Base-by-base conservation (phyloP, 1,139 yeast genomes). In the Geotrichum europaeum region DNA sequence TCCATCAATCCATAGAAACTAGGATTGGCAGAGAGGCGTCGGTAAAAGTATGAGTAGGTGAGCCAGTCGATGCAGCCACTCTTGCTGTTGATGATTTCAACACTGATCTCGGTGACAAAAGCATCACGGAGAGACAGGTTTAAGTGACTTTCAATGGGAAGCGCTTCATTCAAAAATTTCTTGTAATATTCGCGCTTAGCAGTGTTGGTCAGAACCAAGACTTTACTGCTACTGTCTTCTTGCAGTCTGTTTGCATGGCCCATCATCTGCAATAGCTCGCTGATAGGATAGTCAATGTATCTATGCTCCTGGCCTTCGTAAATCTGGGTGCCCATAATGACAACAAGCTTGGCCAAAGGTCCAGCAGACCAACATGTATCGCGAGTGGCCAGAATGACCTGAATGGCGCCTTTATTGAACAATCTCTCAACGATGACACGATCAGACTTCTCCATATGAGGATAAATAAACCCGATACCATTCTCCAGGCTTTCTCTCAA, bases 21-120 rank as follows among this genome's bases (percentile, higher is more conserved):
- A 1, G 99, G 98, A 70, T 95, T 95, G 53, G 83, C 79, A 61
- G 84, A 86, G 28, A 94, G 72, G 58, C 98, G 77, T 64, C 96
- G 79, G 74, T 89, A 95, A 69, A 91, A 89, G 67, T 85, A 88
- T 0, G 96, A 82, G 72, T 83, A 89, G 0, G 97, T 88, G 51
- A 95, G 70, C 95, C 96, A 89, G 68, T 92, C 97, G 63, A 95
- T 82, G 65, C 96, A 89, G 65, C 89, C 96, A 68, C 92, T 97
- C 68, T 89, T 84, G 5, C 83, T 78, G 57, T 78, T 81, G 62
- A 94, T 80, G n/a, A 85, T 78, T 1, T 83, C 79, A 15, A 84
- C 82, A 57, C 87, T 82, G 18, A 91, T 84, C 66, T 91, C 98
- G 51, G 83, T 81, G 51, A 88, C 73, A 55, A 94, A 79, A 0